Evolutionary conservation across 2,329 filamentous ascomycete genomes (phyloP).

Genomic region (Penicillium sp.): DNA sequence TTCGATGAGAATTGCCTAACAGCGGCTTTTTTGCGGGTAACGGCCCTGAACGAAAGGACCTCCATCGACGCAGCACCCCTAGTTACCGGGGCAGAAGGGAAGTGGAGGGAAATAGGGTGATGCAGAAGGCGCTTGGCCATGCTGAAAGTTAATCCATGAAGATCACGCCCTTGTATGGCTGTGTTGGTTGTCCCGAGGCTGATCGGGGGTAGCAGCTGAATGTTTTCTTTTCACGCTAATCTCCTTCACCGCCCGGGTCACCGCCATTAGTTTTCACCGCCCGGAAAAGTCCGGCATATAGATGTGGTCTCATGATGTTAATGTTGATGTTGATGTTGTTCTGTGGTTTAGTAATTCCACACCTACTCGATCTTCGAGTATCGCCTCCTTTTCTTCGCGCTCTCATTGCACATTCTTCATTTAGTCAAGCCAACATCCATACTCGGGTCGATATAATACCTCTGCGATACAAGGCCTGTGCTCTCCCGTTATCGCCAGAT

Average conservation of each 20-base stretch:
- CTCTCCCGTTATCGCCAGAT: background rate
- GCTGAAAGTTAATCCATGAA: slow-evolving; percentile 27
- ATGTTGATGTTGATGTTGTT: background rate
- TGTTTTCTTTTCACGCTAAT: slow-evolving; percentile 3
- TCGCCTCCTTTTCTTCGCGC: background rate
- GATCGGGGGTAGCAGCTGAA: background rate
- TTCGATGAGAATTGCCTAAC: slow-evolving; percentile 40
- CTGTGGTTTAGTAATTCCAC: background rate
- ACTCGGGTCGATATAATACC: background rate
- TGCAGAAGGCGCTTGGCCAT: slow-evolving; percentile 37
- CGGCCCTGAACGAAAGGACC: slow-evolving; percentile 33
- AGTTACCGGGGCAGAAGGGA: slow-evolving; percentile 21
- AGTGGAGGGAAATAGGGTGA: slow-evolving; percentile 25
- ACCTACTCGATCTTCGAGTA: background rate
- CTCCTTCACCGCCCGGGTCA: background rate
- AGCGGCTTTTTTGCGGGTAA: slow-evolving; percentile 30
- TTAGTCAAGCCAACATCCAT: background rate
- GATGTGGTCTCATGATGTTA: background rate
- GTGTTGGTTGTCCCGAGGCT: background rate
- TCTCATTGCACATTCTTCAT: background rate
- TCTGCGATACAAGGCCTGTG: background rate
- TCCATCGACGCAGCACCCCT: slow-evolving; percentile 31
- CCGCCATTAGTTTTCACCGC: slow-evolving; percentile 5
- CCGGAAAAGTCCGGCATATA: background rate
- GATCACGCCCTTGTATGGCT: slow-evolving; percentile 4